phyloP scores from a whole-genome alignment of 345 rosid genomes.

The Euphorbia pulcherrima region DNA sequence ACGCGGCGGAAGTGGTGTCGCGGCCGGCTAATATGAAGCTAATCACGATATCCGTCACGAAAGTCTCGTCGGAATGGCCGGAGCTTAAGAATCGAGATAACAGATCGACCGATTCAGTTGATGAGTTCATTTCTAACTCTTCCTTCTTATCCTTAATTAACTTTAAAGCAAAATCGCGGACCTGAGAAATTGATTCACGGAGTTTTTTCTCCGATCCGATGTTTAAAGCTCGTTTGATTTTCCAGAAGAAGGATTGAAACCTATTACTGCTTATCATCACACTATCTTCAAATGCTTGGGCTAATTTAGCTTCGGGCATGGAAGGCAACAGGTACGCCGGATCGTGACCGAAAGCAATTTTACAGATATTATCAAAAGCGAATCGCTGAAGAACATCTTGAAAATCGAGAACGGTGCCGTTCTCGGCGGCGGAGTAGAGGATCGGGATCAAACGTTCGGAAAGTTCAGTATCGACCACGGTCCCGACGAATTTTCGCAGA shows the following conservation, averaged over 20 bases:
- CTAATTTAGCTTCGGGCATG: constrained; percentile 37
- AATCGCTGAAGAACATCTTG: constrained; percentile 64
- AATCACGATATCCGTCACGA: constrained; percentile 50
- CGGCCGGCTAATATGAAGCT: constrained; percentile 65
- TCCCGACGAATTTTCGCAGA: constrained; percentile 55
- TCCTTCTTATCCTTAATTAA: constrained; percentile 47
- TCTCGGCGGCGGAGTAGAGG: constrained; percentile 36
- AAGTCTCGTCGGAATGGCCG: constrained; percentile 38
- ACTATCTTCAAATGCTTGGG: constrained; percentile 46
- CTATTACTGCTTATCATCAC: constrained; percentile 34
- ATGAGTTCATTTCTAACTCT: constrained; percentile 21
- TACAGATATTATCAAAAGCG: constrained; percentile 67
- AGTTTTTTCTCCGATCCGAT: constrained; percentile 49
- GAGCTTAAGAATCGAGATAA: constrained; percentile 54
- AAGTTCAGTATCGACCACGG: constrained; percentile 52
- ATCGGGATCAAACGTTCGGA: constrained; percentile 52
- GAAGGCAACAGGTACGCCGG: constrained; percentile 47
- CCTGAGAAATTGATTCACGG: constrained; percentile 30
- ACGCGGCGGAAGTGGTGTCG: constrained; percentile 73
- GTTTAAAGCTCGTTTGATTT: constrained; percentile 35
- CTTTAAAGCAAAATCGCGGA: constrained; percentile 46
- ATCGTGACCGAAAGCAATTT: constrained; percentile 66
- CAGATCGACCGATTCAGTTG: constrained; percentile 40
- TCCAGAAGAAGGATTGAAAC: constrained; percentile 39
- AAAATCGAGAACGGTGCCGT: constrained; percentile 35